Evolutionary conservation across 805 yeast genomes (phyloP).

Genomic region (Yamadazyma olivae): DNA sequence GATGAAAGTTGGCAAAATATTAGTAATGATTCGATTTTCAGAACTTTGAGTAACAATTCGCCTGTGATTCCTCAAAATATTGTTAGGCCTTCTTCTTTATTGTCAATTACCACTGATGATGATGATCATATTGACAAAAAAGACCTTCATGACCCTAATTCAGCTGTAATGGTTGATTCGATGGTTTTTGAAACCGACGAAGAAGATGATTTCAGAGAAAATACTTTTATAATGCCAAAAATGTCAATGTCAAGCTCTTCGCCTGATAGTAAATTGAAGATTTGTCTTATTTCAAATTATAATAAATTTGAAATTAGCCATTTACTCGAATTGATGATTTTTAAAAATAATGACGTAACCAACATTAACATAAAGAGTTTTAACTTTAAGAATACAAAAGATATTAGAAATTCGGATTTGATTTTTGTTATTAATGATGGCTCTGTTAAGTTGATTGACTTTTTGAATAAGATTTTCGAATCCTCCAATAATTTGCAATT

Average conservation of each 20-base stretch:
- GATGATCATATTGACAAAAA: slow-evolving; percentile 3
- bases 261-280: background rate
- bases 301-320: slow-evolving; percentile 2
- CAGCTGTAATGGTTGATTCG: slow-evolving; percentile 7
- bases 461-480: slow-evolving; percentile 15
- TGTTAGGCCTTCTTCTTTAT: slow-evolving; percentile 11
- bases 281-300: slow-evolving; percentile 2
- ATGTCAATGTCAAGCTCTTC: slow-evolving; percentile 6
- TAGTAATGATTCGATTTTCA: slow-evolving; percentile 15
- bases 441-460: slow-evolving; percentile 24
- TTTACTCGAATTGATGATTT: slow-evolving; percentile 19
- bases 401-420: slow-evolving; percentile 22
- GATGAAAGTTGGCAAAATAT: slow-evolving; percentile 30
- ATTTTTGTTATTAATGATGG: slow-evolving; percentile 40
- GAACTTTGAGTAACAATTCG: slow-evolving; percentile 10
- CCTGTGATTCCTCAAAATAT: slow-evolving; percentile 6
- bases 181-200: slow-evolving; percentile 43
- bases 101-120: slow-evolving; percentile 14
- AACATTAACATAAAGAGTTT: slow-evolving; percentile 16
- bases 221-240: slow-evolving; percentile 38
- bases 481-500: slow-evolving; percentile 1
- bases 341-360: slow-evolving; percentile 1
- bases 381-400: slow-evolving; percentile 1
- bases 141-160: background rate
- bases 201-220: slow-evolving; percentile 24